Percentiles rank a stretch among this genome's conserved stretches.
These are phyloP conservation scores for Exophiala xenobiotica DNA, from an alignment of 2,329 filamentous ascomycete genomes.

Conservation along the genomic window DNA sequence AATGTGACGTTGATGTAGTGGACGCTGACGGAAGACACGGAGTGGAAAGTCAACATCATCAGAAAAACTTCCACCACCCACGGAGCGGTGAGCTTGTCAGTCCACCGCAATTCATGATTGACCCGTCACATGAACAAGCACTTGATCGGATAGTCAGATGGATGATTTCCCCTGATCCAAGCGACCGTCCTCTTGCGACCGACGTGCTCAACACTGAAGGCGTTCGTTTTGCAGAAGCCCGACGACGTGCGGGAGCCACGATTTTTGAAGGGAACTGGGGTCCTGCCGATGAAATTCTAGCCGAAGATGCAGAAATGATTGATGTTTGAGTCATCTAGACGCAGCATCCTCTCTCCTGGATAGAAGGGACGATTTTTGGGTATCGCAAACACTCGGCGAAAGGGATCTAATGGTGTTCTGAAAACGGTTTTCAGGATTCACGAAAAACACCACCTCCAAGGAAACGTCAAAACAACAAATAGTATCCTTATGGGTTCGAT, in stretches of 20 bases:
- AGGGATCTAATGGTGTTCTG: not conserved
- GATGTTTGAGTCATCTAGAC: conserved; percentile 48
- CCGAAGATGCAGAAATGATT: conserved; percentile 62
- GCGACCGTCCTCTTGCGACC: conserved; percentile 69
- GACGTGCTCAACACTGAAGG: conserved; percentile 72
- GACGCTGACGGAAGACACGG: conserved; percentile 31
- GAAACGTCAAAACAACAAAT: not conserved
- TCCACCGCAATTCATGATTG: conserved; percentile 86
- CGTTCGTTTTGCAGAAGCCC: conserved; percentile 73
- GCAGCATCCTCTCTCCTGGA: conserved; percentile 16
- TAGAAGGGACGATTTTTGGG: conserved; percentile 8
- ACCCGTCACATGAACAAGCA: conserved; percentile 68
- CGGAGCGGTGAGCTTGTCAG: conserved; percentile 60
- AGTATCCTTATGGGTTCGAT: not conserved
- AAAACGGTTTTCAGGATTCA: conserved; percentile 1
- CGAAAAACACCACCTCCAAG: not conserved
- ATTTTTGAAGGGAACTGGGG: conserved; percentile 97
- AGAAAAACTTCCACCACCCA: conserved; percentile 34
- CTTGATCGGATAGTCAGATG: conserved; percentile 80
- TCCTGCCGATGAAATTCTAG: conserved; percentile 65
- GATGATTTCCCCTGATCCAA: conserved; percentile 80
- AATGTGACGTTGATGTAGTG: conserved; percentile 34
- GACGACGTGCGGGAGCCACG: conserved; percentile 83
- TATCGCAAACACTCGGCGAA: not conserved
- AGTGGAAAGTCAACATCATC: conserved; percentile 30